Evolutionary conservation across 2,329 filamentous ascomycete species (phyloP), one percentile per base, ranked within the genome.

Genomic region (Hypomyces rosellus): DNA sequence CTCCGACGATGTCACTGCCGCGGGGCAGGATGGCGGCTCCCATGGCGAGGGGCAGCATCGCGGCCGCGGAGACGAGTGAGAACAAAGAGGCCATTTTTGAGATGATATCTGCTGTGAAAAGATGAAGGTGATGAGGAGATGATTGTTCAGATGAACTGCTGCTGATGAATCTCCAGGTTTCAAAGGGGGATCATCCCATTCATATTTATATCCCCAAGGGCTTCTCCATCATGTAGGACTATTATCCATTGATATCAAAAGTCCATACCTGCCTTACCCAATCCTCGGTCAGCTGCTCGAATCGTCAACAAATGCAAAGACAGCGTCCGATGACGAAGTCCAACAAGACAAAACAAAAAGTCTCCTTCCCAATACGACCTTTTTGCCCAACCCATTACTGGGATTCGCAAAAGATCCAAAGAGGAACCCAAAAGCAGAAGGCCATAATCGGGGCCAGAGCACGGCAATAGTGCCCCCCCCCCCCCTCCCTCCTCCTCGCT

Each of bases 1-100:
- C 62, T 15, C 62, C 62, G 22, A 64, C 62, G 11, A 64, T 64
- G 4, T 46, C 48, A 16, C 37, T 20, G 25, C 43, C 48, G 37
- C 43, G 48, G 15, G 48, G 48, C 43, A 40, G 14, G 16, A 50
- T 50, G 30, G 48, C 48, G 16, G 48, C 48, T 46, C 48, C 48
- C 30, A 50, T 25, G 16, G 43, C 43, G 43, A 50, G 48, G 42
- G 48, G 48, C 48, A 50, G 25, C 25, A 30, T 30, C 12, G 36
- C 36, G 6, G 12, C 14, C 12, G 16, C 16, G 36, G 36, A 38
- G 36, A 18, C 36, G 16, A 38, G 36, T 12, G 36, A 6, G 36
- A 13, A 11, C 14, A 38, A n/a, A 7, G 36, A 12, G 6, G 36
- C 36, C 36, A 38, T 38, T 38, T 3, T 38, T 3, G 8, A 12